Evolutionary conservation across 306 rosid genomes (phyloP).

Genomic region (Inga laurina): DNA sequence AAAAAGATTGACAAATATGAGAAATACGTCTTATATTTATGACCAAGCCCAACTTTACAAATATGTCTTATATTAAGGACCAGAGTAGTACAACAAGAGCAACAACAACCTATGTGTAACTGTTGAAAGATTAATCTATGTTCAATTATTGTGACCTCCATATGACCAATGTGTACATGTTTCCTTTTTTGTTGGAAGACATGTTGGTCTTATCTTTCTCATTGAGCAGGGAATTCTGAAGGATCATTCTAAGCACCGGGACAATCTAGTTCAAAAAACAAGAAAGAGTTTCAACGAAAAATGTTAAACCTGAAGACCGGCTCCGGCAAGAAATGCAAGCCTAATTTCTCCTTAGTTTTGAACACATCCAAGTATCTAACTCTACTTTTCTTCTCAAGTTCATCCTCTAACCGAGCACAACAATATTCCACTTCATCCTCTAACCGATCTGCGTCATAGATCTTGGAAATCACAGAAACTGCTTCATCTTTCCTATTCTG

Average conservation of each 20-base stretch:
- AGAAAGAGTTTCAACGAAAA: neutral
- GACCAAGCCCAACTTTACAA: no score
- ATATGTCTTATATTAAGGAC: no score
- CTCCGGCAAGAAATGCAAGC: constrained; percentile 88
- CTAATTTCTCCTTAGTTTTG: constrained; percentile 63
- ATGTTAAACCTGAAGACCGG: constrained; percentile 64
- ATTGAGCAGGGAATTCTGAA: neutral
- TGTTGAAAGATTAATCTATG: neutral
- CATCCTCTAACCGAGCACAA: constrained; percentile 62
- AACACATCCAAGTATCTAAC: constrained; percentile 62
- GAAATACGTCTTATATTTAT: no score
- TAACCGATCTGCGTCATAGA: constrained; percentile 61
- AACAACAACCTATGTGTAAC: neutral
- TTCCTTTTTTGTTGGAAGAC: neutral
- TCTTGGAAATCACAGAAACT: constrained; percentile 67
- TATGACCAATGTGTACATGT: neutral
- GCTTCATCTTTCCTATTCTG: constrained; percentile 69
- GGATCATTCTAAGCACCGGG: neutral
- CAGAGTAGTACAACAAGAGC: neutral
- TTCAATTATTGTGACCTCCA: neutral
- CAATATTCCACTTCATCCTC: constrained; percentile 71
- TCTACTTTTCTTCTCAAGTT: constrained; percentile 42
- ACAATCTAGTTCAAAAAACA: neutral
- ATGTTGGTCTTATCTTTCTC: neutral
- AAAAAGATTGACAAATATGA: no score